phyloP scores from a whole-genome alignment of 352 stramenopile species.

The Pythium phragmitis region DNA sequence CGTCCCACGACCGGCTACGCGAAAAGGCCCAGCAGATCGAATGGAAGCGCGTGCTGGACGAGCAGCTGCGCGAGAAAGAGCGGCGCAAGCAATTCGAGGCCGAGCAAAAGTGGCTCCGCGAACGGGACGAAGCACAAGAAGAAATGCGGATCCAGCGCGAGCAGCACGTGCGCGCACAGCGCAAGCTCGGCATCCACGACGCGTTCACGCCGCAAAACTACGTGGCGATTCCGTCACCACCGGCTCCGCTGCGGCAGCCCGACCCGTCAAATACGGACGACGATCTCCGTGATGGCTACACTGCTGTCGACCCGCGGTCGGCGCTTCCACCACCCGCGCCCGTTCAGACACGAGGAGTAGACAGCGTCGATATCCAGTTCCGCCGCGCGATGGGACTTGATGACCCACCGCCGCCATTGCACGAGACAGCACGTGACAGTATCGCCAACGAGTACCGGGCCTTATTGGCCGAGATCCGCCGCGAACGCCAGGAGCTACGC shows the following conservation, averaged over 20 bases:
- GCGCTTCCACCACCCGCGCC: slow-evolving; percentile 31
- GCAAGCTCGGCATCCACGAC: slow-evolving; percentile 29
- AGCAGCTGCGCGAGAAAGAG: slow-evolving; percentile 72
- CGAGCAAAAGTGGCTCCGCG: slow-evolving; percentile 33
- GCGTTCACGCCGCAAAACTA: slow-evolving; percentile 22
- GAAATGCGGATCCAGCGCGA: slow-evolving; percentile 54
- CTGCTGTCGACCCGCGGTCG: no score
- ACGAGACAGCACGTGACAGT: slow-evolving; percentile 11
- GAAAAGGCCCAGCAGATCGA: slow-evolving; percentile 72
- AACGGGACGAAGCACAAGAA: slow-evolving; percentile 43
- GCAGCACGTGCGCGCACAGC: slow-evolving; percentile 61
- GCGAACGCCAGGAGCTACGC: slow-evolving; percentile 68
- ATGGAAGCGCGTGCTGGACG: slow-evolving; percentile 65
- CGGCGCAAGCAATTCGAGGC: slow-evolving; percentile 48
- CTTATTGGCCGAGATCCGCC: slow-evolving; percentile 67
- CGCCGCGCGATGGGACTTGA: slow-evolving; percentile 19
- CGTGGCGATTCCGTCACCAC: slow-evolving; percentile 18
- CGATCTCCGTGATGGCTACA: not conserved
- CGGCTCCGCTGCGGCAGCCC: slow-evolving; percentile 1
- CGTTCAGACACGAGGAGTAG: slow-evolving; percentile 1
- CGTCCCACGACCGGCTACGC: slow-evolving; percentile 43
- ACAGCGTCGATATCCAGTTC: slow-evolving; percentile 21
- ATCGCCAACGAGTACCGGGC: slow-evolving; percentile 64
- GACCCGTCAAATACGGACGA: not conserved
- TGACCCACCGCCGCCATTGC: slow-evolving; percentile 4